A percentile compares a stretch with the other conserved stretches of the same genome.
Conservation (phyloP, 2,329 filamentous ascomycete genomes). For the Gnomoniopsis sp. region DNA sequence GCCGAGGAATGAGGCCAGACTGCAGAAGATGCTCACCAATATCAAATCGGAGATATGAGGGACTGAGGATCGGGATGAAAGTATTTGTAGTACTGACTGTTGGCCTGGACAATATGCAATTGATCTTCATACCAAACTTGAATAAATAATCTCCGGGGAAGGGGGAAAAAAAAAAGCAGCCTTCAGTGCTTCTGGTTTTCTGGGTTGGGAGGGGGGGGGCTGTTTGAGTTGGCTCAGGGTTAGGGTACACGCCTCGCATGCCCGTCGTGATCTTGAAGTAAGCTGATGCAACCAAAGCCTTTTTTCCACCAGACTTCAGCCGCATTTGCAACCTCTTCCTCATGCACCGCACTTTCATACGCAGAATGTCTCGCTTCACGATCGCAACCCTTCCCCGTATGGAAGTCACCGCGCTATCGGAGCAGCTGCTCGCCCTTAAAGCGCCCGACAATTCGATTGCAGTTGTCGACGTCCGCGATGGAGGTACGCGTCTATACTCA, state of each 20-base stretch:
- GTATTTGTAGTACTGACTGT: too few species aligned
- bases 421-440: conserved; percentile 55
- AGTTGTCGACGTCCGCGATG: conserved; percentile 86
- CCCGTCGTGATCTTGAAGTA: background rate
- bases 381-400: conserved; percentile 65
- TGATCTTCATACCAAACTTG: too few species aligned
- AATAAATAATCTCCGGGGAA: background rate
- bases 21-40: background rate
- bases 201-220: too few species aligned
- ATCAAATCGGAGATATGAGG: background rate
- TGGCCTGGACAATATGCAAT: too few species aligned
- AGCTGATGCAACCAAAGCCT: background rate
- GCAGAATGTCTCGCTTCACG: conserved; percentile 18
- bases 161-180: too few species aligned
- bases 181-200: too few species aligned
- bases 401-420: conserved; percentile 64
- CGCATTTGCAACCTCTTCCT: background rate
- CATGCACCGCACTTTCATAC: conserved; percentile 12
- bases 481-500: conserved; percentile 50
- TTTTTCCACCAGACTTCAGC: background rate
- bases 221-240: too few species aligned
- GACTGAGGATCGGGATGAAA: background rate
- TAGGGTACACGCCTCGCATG: background rate
- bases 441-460: conserved; percentile 51
- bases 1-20: conserved; percentile 12